Evolutionary conservation across 2,329 filamentous ascomycete genomes (phyloP), one percentile per base, ranked within the genome.

Genomic region (Gaeumannomyces tritici): DNA sequence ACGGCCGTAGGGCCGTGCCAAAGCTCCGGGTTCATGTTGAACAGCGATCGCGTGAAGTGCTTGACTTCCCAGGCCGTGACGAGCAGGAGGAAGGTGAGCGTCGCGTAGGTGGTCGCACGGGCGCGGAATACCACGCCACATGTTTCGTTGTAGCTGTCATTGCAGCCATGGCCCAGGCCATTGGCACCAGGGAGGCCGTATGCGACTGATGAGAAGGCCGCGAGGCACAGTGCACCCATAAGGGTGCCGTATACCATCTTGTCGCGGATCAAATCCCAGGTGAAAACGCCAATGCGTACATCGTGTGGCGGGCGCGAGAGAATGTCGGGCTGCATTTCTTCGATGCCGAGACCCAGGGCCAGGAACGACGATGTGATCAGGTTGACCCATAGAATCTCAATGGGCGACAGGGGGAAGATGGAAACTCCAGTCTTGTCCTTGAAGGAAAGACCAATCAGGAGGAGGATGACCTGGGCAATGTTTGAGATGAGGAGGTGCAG

Each of bases 301-400:
- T 79, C 77, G 65, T 87, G 84, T 0, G 86, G 86, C 9, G 85
- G 84, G 0, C 86, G 79, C 55, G 76, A 68, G 74, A 89, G 82
- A 65, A 89, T 82, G 69, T 88, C 85, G 0, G 84, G 80, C 0
- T 82, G 80, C 0, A 85, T 84, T 55, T 79, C 73, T 71, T 89
- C 86, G 74, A 87, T 84, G 18, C 86, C 86, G 6, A 89, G 76
- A 62, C 86, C 86, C 82, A 89, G 87, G 66, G 87, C 86, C 3
- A 85, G 85, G 65, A 88, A 77, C 54, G 81, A 82, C 58, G 83
- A 87, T 1, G 86, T 89, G 64, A 88, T 80, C 85, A 89, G 88
- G 69, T 88, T 88, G 65, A 89, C 83, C 86, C 86, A 89, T 55
- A 89, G 76, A 64, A 89, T 87, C 65, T 89, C 83, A n/a, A 89